Evolutionary conservation across 306 rosid species (phyloP).

Genomic region (Boehmeria nivea): DNA sequence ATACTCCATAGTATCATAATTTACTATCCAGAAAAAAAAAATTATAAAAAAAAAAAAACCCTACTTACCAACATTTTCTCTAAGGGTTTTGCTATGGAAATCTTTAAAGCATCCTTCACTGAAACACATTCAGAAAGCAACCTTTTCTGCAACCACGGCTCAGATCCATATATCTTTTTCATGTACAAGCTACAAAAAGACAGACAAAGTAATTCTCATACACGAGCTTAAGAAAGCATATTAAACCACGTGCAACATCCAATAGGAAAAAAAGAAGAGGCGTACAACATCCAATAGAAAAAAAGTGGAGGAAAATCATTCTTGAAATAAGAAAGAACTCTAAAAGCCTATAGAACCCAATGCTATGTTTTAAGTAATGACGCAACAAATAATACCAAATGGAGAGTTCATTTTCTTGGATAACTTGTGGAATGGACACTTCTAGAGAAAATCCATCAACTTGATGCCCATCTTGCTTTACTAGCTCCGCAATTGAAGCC

Average conservation of each 20-base stretch:
- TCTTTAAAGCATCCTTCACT: slow-evolving; percentile 68
- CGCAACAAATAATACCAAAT: slow-evolving; percentile 33
- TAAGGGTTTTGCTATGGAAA: slow-evolving; percentile 45
- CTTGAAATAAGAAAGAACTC: too few relatives aligned
- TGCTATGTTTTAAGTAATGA: background rate
- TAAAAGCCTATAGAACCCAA: background rate
- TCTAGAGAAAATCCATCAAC: slow-evolving; percentile 63
- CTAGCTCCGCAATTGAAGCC: slow-evolving; percentile 39
- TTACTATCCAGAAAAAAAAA: background rate
- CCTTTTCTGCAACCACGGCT: slow-evolving; percentile 55
- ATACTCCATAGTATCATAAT: too few relatives aligned
- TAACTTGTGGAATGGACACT: slow-evolving; percentile 56
- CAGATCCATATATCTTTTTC: slow-evolving; percentile 55
- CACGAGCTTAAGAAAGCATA: background rate
- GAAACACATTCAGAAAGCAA: slow-evolving; percentile 38
- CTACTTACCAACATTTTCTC: slow-evolving; percentile 64
- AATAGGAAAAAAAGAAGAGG: too few relatives aligned
- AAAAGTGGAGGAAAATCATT: too few relatives aligned
- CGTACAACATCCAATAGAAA: too few relatives aligned
- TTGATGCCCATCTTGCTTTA: slow-evolving; percentile 47
- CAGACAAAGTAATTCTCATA: background rate
- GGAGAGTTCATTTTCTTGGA: slow-evolving; percentile 45
- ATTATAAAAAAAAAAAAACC: too few relatives aligned
- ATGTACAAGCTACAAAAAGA: slow-evolving; percentile 41
- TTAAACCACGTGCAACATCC: too few relatives aligned